Conservation (phyloP, 2,329 filamentous ascomycete species). For the Fusarium longipes region DNA sequence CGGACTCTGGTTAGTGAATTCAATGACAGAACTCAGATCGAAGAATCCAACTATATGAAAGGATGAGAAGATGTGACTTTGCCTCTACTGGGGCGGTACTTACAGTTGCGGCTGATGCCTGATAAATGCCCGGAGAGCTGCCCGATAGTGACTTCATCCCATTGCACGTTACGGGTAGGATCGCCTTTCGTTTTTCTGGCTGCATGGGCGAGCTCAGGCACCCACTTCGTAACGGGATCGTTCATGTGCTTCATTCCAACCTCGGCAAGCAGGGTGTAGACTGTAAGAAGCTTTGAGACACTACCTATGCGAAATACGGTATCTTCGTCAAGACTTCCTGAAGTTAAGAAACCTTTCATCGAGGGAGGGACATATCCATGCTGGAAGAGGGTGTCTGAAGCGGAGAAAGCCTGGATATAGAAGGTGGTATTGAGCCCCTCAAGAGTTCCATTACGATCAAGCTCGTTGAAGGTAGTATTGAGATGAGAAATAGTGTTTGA, state of each 20-base stretch:
- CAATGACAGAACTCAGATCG: background rate
- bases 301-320: conserved; percentile 12
- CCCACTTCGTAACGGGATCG: conserved; percentile 17
- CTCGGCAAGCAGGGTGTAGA: conserved; percentile 1
- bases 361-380: conserved; percentile 4
- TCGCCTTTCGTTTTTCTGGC: background rate
- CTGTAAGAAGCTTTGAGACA: conserved; percentile 3
- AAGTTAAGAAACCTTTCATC: conserved; percentile 7
- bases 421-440: conserved; percentile 7
- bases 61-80: background rate
- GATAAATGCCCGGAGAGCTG: conserved; percentile 5
- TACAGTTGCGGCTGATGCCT: background rate
- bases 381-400: background rate
- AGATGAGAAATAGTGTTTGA: background rate
- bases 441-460: conserved; percentile 3
- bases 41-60: background rate
- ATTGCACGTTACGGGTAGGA: background rate
- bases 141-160: conserved; percentile 8
- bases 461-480: background rate
- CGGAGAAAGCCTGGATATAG: conserved; percentile 12
- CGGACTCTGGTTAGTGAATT: background rate
- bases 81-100: background rate
- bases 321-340: background rate
- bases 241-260: conserved; percentile 7
- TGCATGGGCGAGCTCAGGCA: conserved; percentile 5